Evolutionary conservation across 164 flowering plant species (phyloP).

Genomic region (Vitis rotundifolia): DNA sequence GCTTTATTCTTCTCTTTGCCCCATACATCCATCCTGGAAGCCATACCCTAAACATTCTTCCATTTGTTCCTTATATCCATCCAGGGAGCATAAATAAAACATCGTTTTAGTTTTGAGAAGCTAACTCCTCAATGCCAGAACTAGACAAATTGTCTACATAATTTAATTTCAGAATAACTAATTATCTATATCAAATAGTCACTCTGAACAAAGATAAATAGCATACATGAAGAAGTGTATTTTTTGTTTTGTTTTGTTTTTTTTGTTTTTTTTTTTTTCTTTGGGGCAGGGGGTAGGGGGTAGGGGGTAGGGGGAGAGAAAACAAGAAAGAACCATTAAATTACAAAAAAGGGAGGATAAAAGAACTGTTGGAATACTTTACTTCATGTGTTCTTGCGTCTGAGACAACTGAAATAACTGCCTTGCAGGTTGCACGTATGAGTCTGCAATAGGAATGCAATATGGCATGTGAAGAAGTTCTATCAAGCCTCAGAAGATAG

Average conservation of each 20-base stretch:
- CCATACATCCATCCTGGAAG: not conserved
- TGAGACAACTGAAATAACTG: slow-evolving; percentile 77
- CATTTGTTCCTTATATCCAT: too few relatives aligned
- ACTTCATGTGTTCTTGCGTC: slow-evolving; percentile 98
- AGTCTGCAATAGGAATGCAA: slow-evolving; percentile 84
- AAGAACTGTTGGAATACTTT: slow-evolving; percentile 38
- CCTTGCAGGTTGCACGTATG: slow-evolving; percentile 85
- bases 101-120: not conserved
- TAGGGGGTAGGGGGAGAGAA: too few relatives aligned
- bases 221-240: too few relatives aligned
- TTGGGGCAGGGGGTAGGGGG: too few relatives aligned
- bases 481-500: slow-evolving; percentile 80
- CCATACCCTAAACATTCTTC: not conserved
- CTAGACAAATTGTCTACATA: not conserved
- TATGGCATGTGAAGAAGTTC: slow-evolving; percentile 81
- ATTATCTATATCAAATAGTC: not conserved
- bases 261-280: too few relatives aligned
- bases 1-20: not conserved
- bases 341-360: slow-evolving; percentile 4
- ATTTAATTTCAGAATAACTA: not conserved
- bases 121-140: not conserved
- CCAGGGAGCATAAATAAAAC: not conserved
- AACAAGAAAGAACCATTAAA: too few relatives aligned
- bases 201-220: too few relatives aligned
- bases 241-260: too few relatives aligned